Evolutionary conservation across 1,139 yeast species (phyloP).

Genomic region (Saccharomycopsis hybrid): DNA sequence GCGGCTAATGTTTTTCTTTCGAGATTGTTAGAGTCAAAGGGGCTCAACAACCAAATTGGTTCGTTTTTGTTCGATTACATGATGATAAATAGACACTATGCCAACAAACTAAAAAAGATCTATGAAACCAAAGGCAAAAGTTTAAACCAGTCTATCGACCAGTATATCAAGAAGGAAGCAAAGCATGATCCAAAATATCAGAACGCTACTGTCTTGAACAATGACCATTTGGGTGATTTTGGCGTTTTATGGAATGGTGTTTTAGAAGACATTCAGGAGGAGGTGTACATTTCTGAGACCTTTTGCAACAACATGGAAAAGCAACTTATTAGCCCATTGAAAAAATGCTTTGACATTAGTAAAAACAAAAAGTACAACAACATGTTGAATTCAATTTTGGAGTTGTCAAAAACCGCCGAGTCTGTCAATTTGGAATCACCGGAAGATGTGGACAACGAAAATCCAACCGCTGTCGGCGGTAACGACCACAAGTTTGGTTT

Average conservation of each 20-base stretch:
- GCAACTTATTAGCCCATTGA: constrained; percentile 52
- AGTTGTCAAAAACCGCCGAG: constrained; percentile 24
- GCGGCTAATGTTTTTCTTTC: constrained; percentile 42
- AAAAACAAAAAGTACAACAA: constrained; percentile 43
- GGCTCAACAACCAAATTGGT: constrained; percentile 44
- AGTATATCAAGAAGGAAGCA: constrained; percentile 19
- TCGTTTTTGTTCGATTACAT: constrained; percentile 51
- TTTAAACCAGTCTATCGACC: constrained; percentile 17
- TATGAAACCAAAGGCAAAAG: constrained; percentile 26
- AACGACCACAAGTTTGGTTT: constrained; percentile 7
- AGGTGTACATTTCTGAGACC: constrained; percentile 46
- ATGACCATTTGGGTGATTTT: constrained; percentile 29
- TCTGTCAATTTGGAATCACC: constrained; percentile 29
- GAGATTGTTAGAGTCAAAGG: constrained; percentile 40
- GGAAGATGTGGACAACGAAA: constrained; percentile 27
- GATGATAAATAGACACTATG: constrained; percentile 42
- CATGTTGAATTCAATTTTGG: constrained; percentile 35
- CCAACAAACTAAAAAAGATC: constrained; percentile 44
- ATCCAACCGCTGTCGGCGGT: constrained; percentile 22
- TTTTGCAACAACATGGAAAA: constrained; percentile 46
- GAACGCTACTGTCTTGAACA: constrained; percentile 22
- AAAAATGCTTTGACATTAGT: constrained; percentile 46
- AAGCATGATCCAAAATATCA: constrained; percentile 21
- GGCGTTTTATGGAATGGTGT: constrained; percentile 54
- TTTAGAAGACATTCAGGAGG: constrained; percentile 45